Base-by-base conservation (phyloP, 441 rosid species). In the Eugenia klotzschiana region DNA sequence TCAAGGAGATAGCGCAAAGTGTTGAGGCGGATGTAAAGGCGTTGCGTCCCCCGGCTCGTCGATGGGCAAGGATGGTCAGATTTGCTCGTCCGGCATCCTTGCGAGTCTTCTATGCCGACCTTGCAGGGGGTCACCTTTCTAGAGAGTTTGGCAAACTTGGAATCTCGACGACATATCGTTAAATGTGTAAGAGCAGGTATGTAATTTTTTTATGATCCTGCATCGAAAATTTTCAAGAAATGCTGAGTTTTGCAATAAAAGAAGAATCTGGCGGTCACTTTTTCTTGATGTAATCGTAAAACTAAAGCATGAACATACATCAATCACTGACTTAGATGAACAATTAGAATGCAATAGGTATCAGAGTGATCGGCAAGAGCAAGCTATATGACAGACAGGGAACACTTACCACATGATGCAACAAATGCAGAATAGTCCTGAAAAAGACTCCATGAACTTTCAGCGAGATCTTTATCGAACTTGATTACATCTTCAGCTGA, bases 31-130 rank as follows among this genome's bases (percentile, higher is more conserved):
- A 96, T 91, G 86, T 94, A 95, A 9, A 95, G 92, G 37, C 97
- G 94, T 51, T 92, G 98, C 1, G 98, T 95, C 18, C 98, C 96
- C 0, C 98, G 95, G 69, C 98, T 95, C 3, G 96, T 95, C 20
- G 98, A 92, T 6, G 94, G 97, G 7, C 94, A 92, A 25, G 97
- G 94, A 88, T 90, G 91, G 82, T 92, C 95, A 12, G 88, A 94
- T 25, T 92, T 94, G 0, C 64, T 53, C 2, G 22, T 1, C 3
- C 80, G 74, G 4, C 85, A 81, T 51, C 84, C 89, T 23, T 49
- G 88, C 12, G 86, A 43, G 2, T 88, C 91, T 83, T 92, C 91
- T 3, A 82, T 8, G 23, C 73, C 52, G 12, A 87, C 85, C 4
- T 89, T 86, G 74, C 98, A 96, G 2, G 93, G 96, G 13, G 90